Percentiles rank a stretch among this genome's conserved stretches.
These are phyloP conservation scores for Cytospora leucostoma DNA, from an alignment of 2,329 filamentous ascomycete species.

Conservation along the genomic window DNA sequence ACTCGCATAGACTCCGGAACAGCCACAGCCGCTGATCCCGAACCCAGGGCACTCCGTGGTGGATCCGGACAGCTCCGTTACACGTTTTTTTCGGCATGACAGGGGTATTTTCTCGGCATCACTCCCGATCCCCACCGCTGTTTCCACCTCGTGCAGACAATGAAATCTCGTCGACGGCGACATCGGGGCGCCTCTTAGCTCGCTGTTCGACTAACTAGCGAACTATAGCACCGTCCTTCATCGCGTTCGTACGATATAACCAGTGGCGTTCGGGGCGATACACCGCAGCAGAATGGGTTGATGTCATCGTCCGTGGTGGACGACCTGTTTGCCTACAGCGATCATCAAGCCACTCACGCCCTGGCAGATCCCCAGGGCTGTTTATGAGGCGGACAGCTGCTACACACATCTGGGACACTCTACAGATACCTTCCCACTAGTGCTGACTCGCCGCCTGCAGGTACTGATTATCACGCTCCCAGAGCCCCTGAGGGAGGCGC, in stretches of 20 bases:
- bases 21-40: background rate
- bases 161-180: conserved; percentile 15
- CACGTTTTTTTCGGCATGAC: conserved; percentile 11
- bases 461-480: background rate
- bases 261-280: background rate
- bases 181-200: conserved; percentile 4
- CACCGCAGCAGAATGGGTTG: background rate
- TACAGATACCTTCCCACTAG: background rate
- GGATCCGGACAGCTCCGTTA: background rate
- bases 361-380: background rate
- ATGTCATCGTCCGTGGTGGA: background rate
- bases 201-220: background rate
- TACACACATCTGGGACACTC: background rate
- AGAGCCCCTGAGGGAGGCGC: background rate
- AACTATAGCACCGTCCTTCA: background rate
- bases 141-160: background rate
- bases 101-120: conserved; percentile 3
- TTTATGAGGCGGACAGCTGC: background rate
- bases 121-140: conserved; percentile 21
- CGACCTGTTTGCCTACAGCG: background rate
- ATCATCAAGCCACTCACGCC: background rate
- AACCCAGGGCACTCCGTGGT: background rate
- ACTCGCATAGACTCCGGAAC: conserved; percentile 3
- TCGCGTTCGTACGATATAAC: background rate
- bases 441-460: background rate